Conservation (phyloP, 352 stramenopile genomes). For the Globisporangium orthogonon region DNA sequence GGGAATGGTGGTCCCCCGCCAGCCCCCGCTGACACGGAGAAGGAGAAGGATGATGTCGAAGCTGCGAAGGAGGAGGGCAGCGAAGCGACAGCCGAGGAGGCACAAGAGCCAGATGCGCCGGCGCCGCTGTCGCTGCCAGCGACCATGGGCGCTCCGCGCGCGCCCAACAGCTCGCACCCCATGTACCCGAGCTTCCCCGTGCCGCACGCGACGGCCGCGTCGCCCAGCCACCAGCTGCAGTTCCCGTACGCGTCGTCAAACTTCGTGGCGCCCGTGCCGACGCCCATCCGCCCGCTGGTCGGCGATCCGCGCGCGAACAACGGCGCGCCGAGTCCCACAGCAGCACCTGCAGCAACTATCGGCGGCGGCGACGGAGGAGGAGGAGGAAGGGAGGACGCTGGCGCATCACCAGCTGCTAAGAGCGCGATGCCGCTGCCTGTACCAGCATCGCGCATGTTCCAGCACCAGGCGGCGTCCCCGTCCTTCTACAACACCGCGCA, state of each 20-base stretch:
- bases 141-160: neutral
- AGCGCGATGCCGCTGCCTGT: constrained; percentile 17
- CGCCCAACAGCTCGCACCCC: constrained; percentile 8
- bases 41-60: neutral
- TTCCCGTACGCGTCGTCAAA: constrained; percentile 56
- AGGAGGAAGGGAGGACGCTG: neutral
- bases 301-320: constrained; percentile 43
- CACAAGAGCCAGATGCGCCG: neutral
- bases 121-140: neutral
- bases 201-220: neutral
- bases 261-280: constrained; percentile 60
- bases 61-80: neutral
- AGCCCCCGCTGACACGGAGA: neutral
- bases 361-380: neutral
- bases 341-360: neutral
- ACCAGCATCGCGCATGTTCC: constrained; percentile 51
- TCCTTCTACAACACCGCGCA: constrained; percentile 56
- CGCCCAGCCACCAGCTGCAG: constrained; percentile 22
- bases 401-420: neutral
- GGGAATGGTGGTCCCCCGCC: neutral
- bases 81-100: neutral
- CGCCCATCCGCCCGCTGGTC: constrained; percentile 64
- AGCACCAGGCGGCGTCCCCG: constrained; percentile 40
- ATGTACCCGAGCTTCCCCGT: constrained; percentile 15
- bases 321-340: neutral